Evolutionary conservation across 192 early-diverging fungal genomes (phyloP).

Genomic region (Backusella tuberculispora): DNA sequence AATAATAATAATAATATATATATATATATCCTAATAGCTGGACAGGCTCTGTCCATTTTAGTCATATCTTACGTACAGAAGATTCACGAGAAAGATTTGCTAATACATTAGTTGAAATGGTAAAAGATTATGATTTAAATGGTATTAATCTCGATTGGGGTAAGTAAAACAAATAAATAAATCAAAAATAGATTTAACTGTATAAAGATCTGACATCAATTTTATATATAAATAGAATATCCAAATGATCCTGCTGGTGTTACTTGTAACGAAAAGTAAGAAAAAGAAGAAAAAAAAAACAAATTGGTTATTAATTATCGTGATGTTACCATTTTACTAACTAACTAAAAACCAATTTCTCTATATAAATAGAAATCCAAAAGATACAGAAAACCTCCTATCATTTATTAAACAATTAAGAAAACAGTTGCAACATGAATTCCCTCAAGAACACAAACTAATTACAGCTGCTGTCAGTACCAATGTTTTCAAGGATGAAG

Average conservation of each 20-base stretch:
- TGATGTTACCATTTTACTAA: not conserved
- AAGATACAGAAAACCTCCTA: constrained; percentile 50
- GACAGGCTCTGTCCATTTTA: constrained; percentile 41
- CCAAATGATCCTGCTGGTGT: constrained; percentile 40
- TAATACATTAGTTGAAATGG: constrained; percentile 42
- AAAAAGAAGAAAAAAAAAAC: too few relatives aligned
- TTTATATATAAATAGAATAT: constrained; percentile 41
- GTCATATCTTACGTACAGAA: constrained; percentile 17
- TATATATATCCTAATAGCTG: constrained; percentile 27
- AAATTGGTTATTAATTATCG: not conserved
- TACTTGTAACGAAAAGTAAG: constrained; percentile 42
- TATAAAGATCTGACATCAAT: constrained; percentile 23
- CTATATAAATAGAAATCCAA: constrained; percentile 15
- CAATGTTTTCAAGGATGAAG: constrained; percentile 37
- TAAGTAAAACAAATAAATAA: not conserved
- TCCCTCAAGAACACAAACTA: constrained; percentile 31
- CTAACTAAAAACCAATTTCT: not conserved
- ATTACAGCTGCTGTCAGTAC: constrained; percentile 47
- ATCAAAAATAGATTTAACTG: constrained; percentile 41
- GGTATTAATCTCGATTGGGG: constrained; percentile 73
- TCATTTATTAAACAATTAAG: constrained; percentile 44
- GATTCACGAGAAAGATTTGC: constrained; percentile 43
- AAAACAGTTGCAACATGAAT: constrained; percentile 21
- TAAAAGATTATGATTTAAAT: constrained; percentile 51
- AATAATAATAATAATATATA: not conserved